phyloP scores from a whole-genome alignment of 345 rosid genomes.

The Brassica cretica region DNA sequence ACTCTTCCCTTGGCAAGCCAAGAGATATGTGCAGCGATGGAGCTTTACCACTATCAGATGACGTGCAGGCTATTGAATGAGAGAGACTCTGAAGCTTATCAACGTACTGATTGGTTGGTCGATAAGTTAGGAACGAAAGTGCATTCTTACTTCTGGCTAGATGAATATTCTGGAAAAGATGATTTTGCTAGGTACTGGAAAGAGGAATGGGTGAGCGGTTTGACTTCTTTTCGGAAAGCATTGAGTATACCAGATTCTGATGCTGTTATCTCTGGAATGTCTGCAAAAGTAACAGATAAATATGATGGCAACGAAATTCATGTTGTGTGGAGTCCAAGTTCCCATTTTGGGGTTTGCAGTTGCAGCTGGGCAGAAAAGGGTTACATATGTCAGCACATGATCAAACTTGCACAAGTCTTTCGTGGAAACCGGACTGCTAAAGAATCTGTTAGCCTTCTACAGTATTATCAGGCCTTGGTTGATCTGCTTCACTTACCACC shows the following conservation, averaged over 20 bases:
- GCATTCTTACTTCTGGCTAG: constrained; percentile 96
- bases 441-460: constrained; percentile 58
- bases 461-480: constrained; percentile 63
- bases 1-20: constrained; percentile 80
- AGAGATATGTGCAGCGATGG: constrained; percentile 87
- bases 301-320: constrained; percentile 52
- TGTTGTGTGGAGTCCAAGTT: constrained; percentile 79
- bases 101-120: constrained; percentile 92
- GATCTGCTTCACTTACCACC: constrained; percentile 63
- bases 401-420: constrained; percentile 56
- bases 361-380: constrained; percentile 87
- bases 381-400: constrained; percentile 75
- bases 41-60: constrained; percentile 84
- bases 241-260: constrained; percentile 67
- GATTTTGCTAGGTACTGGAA: constrained; percentile 75
- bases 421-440: constrained; percentile 36
- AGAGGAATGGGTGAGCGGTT: constrained; percentile 89
- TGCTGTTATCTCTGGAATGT: constrained; percentile 54
- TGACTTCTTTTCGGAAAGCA: constrained; percentile 82
- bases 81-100: constrained; percentile 61
- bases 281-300: constrained; percentile 62
- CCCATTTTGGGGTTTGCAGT: constrained; percentile 73
- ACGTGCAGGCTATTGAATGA: constrained; percentile 77
- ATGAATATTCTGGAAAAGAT: constrained; percentile 80
- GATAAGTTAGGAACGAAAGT: constrained; percentile 89